These are phyloP conservation scores for Achaetomium macrosporum DNA, from an alignment of 2,329 filamentous ascomycete species.

Conservation along the genomic window DNA sequence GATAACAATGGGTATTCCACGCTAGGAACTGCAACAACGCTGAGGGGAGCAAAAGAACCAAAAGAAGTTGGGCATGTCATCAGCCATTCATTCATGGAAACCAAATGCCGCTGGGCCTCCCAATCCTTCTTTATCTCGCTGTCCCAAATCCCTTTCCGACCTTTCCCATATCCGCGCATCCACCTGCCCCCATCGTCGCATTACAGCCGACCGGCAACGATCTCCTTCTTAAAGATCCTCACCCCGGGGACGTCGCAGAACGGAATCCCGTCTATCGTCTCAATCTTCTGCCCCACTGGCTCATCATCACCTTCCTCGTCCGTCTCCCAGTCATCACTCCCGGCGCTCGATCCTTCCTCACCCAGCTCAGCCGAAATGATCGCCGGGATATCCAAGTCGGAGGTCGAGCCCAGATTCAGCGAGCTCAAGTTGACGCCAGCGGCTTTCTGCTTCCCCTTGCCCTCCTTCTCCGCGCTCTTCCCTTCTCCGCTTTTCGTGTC, in stretches of 20 bases:
- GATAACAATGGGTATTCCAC: neutral
- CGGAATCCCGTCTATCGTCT: constrained; percentile 34
- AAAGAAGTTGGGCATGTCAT: no score
- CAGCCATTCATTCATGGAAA: no score
- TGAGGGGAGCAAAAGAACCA: no score
- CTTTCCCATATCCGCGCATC: neutral
- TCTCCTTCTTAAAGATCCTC: constrained; percentile 54
- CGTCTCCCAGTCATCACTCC: constrained; percentile 25
- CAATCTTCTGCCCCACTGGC: constrained; percentile 28
- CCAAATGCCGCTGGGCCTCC: no score
- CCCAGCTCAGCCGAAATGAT: constrained; percentile 3
- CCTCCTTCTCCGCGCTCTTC: constrained; percentile 35
- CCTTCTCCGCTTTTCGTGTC: constrained; percentile 28
- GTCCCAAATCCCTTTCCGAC: no score
- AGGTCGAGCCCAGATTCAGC: neutral
- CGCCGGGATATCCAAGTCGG: neutral
- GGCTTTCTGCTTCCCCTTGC: constrained; percentile 25
- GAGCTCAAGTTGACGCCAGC: no score
- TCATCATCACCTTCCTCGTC: constrained; percentile 30
- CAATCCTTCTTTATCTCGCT: no score
- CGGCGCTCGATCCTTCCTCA: constrained; percentile 27
- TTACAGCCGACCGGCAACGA: constrained; percentile 41
- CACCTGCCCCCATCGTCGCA: neutral
- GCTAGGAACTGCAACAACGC: neutral
- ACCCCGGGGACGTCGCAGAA: constrained; percentile 44